Base-by-base conservation (phyloP, 768 basidiomycete species). In the Termitomyces sp. region DNA sequence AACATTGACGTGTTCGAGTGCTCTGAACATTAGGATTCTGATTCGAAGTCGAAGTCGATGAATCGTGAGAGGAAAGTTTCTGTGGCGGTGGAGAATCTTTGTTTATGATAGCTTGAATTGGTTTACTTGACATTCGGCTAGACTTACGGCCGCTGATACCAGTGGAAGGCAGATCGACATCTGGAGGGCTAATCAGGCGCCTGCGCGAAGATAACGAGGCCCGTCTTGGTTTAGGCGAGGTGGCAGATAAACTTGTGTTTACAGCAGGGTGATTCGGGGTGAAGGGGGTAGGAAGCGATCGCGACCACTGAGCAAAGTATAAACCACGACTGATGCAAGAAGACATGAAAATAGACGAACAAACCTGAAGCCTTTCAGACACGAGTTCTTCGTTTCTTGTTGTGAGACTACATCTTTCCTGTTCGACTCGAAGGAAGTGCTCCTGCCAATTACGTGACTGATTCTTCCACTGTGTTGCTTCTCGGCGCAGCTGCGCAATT, bases 401-500 rank as follows among this genome's bases (percentile, higher is more conserved):
- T 8, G 82, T 73, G 12, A 89, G 76, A 5, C 76, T 75, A 30
- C 77, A 79, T 54, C 87, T 79, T 55, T 89, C 86, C 54, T 84
- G 76, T 59, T 91, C 88, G 44, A 88, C 85, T 16, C 87, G 82
- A 37, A 85, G 72, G 67, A 88, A 90, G 62, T 89, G 87, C 21
- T 88, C 88, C 67, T 90, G 89, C 89, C 89, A 91, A 62, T 86
- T 86, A 52, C 76, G 74, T 0, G 87, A 80, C 62, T 90, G 89
- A 49, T 85, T 82, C 68, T 88, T 89, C 86, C 87, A 89, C 52
- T 89, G 86, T 0, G 70, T 72, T 0, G 81, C 74, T 66, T 91
- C 88, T 48, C 85, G 77, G 25, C 82, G 80, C 30, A 89, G 74
- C 53, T 83, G 83, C 1, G 76, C 66, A 52, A 88, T 82, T 6